Percentiles rank a stretch among this genome's conserved stretches.
Conservation (phyloP, 805 yeast species). For the Suhomyces sp. region DNA sequence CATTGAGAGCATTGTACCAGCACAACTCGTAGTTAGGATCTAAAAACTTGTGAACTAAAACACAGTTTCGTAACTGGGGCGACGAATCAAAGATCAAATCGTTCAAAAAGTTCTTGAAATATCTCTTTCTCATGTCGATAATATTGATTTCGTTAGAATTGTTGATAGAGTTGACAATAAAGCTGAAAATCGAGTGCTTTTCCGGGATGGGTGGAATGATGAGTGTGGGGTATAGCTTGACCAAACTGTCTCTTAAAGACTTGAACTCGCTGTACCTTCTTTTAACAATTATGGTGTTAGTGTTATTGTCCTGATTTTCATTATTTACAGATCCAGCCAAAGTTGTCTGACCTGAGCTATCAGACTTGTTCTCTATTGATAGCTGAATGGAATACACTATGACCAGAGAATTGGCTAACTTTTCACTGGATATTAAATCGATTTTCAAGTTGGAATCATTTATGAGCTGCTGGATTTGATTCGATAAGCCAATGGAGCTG, state of each 20-base stretch:
- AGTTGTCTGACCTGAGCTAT: slow-evolving; percentile 4
- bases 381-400: slow-evolving; percentile 39
- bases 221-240: slow-evolving; percentile 38
- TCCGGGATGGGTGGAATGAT: slow-evolving; percentile 46
- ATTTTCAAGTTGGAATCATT: slow-evolving; percentile 25
- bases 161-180: slow-evolving; percentile 39
- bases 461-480: slow-evolving; percentile 27
- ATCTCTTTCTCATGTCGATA: slow-evolving; percentile 49
- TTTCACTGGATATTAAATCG: slow-evolving; percentile 34
- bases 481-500: slow-evolving; percentile 29
- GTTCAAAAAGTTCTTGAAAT: slow-evolving; percentile 42
- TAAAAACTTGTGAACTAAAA: slow-evolving; percentile 44
- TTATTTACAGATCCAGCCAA: neutral
- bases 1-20: slow-evolving; percentile 51
- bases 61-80: slow-evolving; percentile 32
- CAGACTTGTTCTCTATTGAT: slow-evolving; percentile 8
- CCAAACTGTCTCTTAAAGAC: slow-evolving; percentile 37
- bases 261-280: slow-evolving; percentile 44
- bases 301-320: neutral
- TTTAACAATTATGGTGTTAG: slow-evolving; percentile 31
- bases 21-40: slow-evolving; percentile 49
- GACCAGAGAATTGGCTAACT: slow-evolving; percentile 32
- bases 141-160: slow-evolving; percentile 33
- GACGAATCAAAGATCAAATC: slow-evolving; percentile 34
- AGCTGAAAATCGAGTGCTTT: slow-evolving; percentile 46